phyloP scores from a whole-genome alignment of 306 rosid species.

The Rubus idaeus region DNA sequence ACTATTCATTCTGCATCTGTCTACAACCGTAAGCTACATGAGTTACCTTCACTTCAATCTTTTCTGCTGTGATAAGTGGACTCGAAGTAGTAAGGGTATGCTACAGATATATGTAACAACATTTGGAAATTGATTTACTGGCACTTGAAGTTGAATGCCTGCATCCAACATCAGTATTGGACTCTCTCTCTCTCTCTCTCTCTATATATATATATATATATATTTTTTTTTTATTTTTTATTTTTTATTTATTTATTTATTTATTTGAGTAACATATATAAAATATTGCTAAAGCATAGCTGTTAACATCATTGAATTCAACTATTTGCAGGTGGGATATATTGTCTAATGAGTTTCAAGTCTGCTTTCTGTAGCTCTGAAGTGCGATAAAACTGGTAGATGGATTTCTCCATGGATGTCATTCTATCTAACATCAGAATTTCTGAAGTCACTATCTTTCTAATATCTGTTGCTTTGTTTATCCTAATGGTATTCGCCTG shows the following conservation, averaged over 20 bases:
- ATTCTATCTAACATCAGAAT: background rate
- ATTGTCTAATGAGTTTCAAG: background rate
- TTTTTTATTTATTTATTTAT: no score
- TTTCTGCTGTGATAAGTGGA: no score
- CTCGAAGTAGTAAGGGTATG: no score
- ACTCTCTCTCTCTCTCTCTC: no score
- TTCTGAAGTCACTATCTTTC: background rate
- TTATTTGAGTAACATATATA: background rate
- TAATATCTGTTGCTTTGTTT: background rate
- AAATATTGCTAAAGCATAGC: background rate
- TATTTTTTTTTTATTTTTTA: no score
- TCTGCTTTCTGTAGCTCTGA: background rate
- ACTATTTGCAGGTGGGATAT: background rate
- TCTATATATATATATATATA: no score
- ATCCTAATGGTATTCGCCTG: background rate
- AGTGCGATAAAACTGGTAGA: background rate
- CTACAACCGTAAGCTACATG: background rate
- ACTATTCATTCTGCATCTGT: background rate
- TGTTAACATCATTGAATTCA: background rate
- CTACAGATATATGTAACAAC: no score
- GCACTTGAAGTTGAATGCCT: background rate
- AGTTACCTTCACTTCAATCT: background rate
- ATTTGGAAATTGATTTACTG: background rate
- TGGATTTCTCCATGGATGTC: background rate
- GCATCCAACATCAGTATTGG: background rate